Conservation (phyloP, 768 basidiomycete species). For the Postia placenta region DNA sequence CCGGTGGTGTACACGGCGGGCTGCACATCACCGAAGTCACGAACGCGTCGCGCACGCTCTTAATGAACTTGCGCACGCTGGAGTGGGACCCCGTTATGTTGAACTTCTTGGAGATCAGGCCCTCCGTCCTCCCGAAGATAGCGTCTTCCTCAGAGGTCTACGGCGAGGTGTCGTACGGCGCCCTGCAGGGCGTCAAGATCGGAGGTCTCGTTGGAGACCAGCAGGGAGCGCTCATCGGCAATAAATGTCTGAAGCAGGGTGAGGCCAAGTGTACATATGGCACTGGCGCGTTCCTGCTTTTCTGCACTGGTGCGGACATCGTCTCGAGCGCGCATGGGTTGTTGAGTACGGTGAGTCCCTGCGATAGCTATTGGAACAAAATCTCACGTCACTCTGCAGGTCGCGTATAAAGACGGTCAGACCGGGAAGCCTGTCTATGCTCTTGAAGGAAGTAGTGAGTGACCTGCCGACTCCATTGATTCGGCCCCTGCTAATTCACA, state of each 20-base stretch:
- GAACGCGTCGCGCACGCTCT: slow-evolving; percentile 93
- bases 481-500: too few relatives aligned
- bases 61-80: slow-evolving; percentile 77
- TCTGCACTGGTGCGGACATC: slow-evolving; percentile 86
- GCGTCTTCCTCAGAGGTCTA: slow-evolving; percentile 93
- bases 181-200: slow-evolving; percentile 72
- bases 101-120: slow-evolving; percentile 79
- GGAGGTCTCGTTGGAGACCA: slow-evolving; percentile 97
- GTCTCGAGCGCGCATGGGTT: slow-evolving; percentile 84
- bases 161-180: slow-evolving; percentile 64
- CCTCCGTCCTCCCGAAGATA: slow-evolving; percentile 76
- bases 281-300: slow-evolving; percentile 93
- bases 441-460: slow-evolving; percentile 87
- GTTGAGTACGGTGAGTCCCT: slow-evolving; percentile 66
- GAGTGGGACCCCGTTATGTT: slow-evolving; percentile 80
- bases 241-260: slow-evolving; percentile 87
- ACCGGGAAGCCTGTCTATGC: slow-evolving; percentile 81
- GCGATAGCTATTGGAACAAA: not conserved
- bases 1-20: slow-evolving; percentile 64
- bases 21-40: slow-evolving; percentile 89
- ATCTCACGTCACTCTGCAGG: slow-evolving; percentile 31
- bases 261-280: slow-evolving; percentile 99
- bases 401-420: slow-evolving; percentile 87
- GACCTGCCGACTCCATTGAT: too few relatives aligned
- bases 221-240: slow-evolving; percentile 93